A percentile compares a stretch with the other conserved stretches of the same genome.
Evolutionary conservation across 805 yeast genomes (phyloP).

Genomic region (Yarrowia sp.): DNA sequence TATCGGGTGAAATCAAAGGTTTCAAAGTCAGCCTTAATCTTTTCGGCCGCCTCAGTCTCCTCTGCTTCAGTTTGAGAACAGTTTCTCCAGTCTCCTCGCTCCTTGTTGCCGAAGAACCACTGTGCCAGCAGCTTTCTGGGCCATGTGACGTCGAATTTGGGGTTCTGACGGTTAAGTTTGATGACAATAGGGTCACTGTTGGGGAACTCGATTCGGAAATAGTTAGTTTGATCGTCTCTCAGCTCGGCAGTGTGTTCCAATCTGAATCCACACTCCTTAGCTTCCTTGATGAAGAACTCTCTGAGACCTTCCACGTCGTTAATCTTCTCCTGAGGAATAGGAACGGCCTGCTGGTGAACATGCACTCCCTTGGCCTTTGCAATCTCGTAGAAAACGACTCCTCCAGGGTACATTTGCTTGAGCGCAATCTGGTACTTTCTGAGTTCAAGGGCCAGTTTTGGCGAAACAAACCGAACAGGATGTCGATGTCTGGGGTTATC

Average conservation of each 20-base stretch:
- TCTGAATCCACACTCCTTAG: slow-evolving; percentile 27
- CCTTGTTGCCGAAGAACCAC: slow-evolving; percentile 61
- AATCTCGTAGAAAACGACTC: slow-evolving; percentile 72
- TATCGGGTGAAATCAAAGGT: slow-evolving; percentile 59
- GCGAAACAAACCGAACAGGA: slow-evolving; percentile 49
- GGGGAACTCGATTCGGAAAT: slow-evolving; percentile 44
- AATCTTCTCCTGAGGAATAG: slow-evolving; percentile 60
- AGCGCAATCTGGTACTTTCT: slow-evolving; percentile 57
- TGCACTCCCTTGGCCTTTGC: slow-evolving; percentile 71
- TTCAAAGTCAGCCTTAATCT: slow-evolving; percentile 63
- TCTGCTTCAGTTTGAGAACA: slow-evolving; percentile 70
- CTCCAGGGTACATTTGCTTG: slow-evolving; percentile 56
- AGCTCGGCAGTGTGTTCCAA: slow-evolving; percentile 40
- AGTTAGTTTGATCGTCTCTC: slow-evolving; percentile 47
- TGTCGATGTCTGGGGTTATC: slow-evolving; percentile 23
- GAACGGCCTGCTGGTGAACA: slow-evolving; percentile 77
- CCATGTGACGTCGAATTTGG: slow-evolving; percentile 74
- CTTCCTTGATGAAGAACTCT: slow-evolving; percentile 39
- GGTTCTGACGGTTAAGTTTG: slow-evolving; percentile 39
- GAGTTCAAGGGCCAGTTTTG: slow-evolving; percentile 53
- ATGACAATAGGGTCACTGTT: slow-evolving; percentile 39
- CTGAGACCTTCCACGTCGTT: slow-evolving; percentile 39
- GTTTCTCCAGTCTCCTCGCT: slow-evolving; percentile 74
- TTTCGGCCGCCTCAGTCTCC: slow-evolving; percentile 68
- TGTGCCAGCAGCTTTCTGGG: slow-evolving; percentile 81